Percentiles rank a stretch among this genome's conserved stretches.
Conservation (phyloP, 2,329 filamentous ascomycete genomes). For the Thelonectria olida region DNA sequence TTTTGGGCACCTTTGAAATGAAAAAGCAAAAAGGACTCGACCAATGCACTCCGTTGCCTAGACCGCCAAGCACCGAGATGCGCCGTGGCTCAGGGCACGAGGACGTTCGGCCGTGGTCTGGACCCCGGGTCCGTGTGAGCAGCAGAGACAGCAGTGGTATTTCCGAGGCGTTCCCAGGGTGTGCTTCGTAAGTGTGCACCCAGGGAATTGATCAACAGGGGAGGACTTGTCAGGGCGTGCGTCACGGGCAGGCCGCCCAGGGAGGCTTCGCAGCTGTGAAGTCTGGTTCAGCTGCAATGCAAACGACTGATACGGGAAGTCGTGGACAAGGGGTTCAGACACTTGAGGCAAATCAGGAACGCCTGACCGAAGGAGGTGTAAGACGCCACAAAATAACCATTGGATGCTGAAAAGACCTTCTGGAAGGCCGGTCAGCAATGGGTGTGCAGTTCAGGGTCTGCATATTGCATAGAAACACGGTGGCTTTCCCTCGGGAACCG, state of each 20-base stretch:
- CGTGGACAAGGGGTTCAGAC: too few species aligned
- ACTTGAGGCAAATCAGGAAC: too few species aligned
- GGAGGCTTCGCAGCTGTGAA: neutral
- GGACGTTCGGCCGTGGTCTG: conserved; percentile 28
- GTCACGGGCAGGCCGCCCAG: neutral
- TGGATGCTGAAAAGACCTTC: too few species aligned
- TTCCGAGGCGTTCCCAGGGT: conserved; percentile 36
- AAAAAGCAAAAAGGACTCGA: neutral
- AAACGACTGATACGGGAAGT: too few species aligned
- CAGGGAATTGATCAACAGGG: neutral
- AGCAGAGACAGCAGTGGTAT: conserved; percentile 28
- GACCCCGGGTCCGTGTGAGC: conserved; percentile 19
- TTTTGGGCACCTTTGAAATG: neutral
- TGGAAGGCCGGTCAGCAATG: too few species aligned
- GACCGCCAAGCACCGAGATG: conserved; percentile 1
- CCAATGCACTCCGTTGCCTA: neutral
- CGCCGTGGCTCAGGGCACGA: conserved; percentile 36
- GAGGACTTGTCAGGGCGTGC: neutral
- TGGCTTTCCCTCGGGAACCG: too few species aligned
- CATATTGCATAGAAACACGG: too few species aligned
- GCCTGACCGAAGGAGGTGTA: neutral
- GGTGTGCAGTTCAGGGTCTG: neutral
- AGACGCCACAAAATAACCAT: neutral
- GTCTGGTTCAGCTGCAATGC: neutral
- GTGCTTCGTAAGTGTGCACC: conserved; percentile 1